Evolutionary conservation across 306 rosid genomes (phyloP), one percentile per base, ranked within the genome.

Genomic region (Castanea mollissima): DNA sequence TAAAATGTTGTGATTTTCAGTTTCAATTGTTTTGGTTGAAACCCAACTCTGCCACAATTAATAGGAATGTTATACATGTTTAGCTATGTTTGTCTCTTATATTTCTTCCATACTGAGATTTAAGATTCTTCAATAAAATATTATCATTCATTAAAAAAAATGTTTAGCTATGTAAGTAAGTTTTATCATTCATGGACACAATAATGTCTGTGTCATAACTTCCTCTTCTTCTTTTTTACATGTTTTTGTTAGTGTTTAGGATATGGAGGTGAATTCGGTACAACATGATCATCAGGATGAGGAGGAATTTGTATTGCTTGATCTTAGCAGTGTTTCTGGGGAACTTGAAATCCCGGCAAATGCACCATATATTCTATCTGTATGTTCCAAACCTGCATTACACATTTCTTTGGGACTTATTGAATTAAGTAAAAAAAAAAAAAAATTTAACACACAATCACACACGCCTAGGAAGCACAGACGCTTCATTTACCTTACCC

Each of bases 271-370:
- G 70, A 80, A 83, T 83, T 16, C 74, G 34, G 77, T 55, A 29
- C 62, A 74, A 11, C 73, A 59, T 38, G 74, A 80, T 77, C 46
- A 5, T 10, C 81, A 82, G 55, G 86, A 71, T 27, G 86, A 87
- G 83, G 98, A 93, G 41, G 97, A 93, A 78, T 89, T 85, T 85
- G 86, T 91, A 76, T 85, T 91, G 83, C 91, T 92, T 72, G 89
- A 93, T 75, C 87, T 93, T 73, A 87, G 89, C 76, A 82, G 35
- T 65, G 87, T 90, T 83, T 82, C 83, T 82, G 85, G 74, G 69
- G 80, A 74, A 67, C 65, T 90, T 78, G 85, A 88, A 69, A 55
- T 92, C 67, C 97, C 90, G 29, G 90, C 91, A 79, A 87, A 89
- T 74, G 89, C 92, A 14, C 94, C 91, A 5, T 94, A 90, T 83